A percentile compares a stretch with the other conserved stretches of the same genome.
These are phyloP conservation scores for Cenchrus fungigraminus DNA, from an alignment of 176 grass and related monocot genomes.

Conservation along the genomic window DNA sequence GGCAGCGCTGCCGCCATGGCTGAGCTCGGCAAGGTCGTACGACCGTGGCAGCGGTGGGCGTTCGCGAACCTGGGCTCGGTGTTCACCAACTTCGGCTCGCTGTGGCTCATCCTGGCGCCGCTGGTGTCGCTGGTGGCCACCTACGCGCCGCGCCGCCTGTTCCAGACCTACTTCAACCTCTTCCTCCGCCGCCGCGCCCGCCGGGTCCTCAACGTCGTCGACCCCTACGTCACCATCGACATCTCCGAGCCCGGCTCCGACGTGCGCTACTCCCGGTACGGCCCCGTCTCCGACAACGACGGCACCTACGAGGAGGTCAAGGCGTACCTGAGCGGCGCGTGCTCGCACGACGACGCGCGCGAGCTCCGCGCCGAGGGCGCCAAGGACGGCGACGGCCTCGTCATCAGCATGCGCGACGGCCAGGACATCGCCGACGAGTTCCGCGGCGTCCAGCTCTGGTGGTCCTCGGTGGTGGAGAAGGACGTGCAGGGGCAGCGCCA, in stretches of 20 bases:
- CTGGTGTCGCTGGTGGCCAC: slow-evolving; percentile 14
- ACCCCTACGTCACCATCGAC: slow-evolving; percentile 28
- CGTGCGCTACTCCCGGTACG: background rate
- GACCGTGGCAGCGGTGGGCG: background rate
- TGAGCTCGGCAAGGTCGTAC: background rate
- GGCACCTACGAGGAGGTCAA: slow-evolving; percentile 27
- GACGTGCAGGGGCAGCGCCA: background rate
- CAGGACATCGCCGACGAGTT: slow-evolving; percentile 60
- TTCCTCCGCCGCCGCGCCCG: background rate
- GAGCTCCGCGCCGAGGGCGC: slow-evolving; percentile 33
- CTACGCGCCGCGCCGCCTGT: slow-evolving; percentile 8
- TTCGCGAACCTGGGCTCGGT: background rate
- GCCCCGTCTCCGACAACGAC: background rate
- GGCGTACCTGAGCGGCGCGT: slow-evolving; percentile 40
- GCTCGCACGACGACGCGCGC: background rate
- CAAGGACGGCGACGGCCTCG: slow-evolving; percentile 18
- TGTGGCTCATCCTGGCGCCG: slow-evolving; percentile 20
- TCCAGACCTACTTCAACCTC: slow-evolving; percentile 32
- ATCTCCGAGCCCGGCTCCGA: background rate
- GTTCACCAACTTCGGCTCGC: background rate
- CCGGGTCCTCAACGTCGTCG: background rate
- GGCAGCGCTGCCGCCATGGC: background rate
- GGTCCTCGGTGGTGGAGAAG: background rate
- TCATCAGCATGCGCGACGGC: slow-evolving; percentile 45
- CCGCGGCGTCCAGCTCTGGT: slow-evolving; percentile 38